A percentile compares a stretch with the other conserved stretches of the same genome.
These are phyloP conservation scores for Artemisia argyi DNA, from an alignment of 129 eudicot species.

Conservation along the genomic window DNA sequence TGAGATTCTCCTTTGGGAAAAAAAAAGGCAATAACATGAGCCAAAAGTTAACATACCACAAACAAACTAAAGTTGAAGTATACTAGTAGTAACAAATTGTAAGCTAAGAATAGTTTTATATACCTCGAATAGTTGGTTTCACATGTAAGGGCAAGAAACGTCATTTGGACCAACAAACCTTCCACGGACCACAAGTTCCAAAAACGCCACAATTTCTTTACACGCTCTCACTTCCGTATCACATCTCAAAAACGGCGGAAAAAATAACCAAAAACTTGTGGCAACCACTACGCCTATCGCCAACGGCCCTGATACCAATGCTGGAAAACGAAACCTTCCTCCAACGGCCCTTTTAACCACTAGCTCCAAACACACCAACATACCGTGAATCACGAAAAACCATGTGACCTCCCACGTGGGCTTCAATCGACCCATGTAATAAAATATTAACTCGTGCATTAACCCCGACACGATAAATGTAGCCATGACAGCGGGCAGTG, in stretches of 20 bases:
- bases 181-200: conserved; percentile 37
- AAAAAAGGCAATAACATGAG: no score
- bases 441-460: conserved; percentile 43
- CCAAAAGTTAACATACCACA: no score
- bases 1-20: no score
- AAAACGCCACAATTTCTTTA: conserved; percentile 43
- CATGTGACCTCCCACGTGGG: conserved; percentile 41
- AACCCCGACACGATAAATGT: conserved; percentile 41
- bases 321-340: conserved; percentile 16
- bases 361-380: conserved; percentile 18
- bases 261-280: conserved; percentile 39
- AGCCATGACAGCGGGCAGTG: conserved; percentile 22
- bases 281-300: conserved; percentile 33
- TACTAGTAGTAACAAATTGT: no score
- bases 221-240: conserved; percentile 44
- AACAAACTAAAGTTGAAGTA: no score
- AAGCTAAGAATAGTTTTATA: neutral
- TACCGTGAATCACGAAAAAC: conserved; percentile 43
- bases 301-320: conserved; percentile 30
- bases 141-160: conserved; percentile 40
- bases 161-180: conserved; percentile 38
- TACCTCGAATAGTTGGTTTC: conserved; percentile 16
- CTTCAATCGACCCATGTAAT: conserved; percentile 32
- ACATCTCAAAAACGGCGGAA: conserved; percentile 43
- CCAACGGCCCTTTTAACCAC: conserved; percentile 25